Base-by-base conservation (phyloP, 306 rosid genomes). In the Sophora flavescens region DNA sequence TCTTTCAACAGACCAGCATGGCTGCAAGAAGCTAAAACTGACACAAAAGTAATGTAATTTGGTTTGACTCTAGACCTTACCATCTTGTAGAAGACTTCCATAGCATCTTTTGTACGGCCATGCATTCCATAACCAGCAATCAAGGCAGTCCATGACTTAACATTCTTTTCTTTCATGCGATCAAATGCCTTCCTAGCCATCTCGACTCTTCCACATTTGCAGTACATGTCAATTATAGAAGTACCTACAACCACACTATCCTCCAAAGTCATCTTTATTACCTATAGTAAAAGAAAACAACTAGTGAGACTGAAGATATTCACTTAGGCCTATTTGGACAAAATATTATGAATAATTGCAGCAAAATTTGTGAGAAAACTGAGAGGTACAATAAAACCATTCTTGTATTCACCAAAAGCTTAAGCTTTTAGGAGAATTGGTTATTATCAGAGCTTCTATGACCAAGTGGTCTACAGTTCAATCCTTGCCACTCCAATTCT, bases 61-160 rank as follows among this genome's bases (percentile, higher is more conserved):
- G 96, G 96, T 68, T 79, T 81, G 72, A 87, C 77, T 9, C 89
- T 84, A 30, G 86, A 78, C 39, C 68, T 74, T 68, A 84, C 70
- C 96, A 89, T 92, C 79, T 50, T 54, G 50, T 81, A 79, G 84
- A 92, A 90, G 66, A 87, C 69, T 75, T 90, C 86, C 75, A 92
- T 64, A 58, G 91, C 91, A 56, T 88, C 92, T 80, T 79, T 82
- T 47, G 87, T 88, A 52, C 48, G 79, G 60, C 97, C 97, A 62
- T 90, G 93, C 93, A 87, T 92, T 76, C 97, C 92, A 63, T 91
- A 91, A 79, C 96, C 93, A 73, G 92, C 70, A 63, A 92, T 28
- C 93, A 90, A 82, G 61, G 90, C 90, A 15, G 92, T 90, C 96
- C 96, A 92, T 11, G 92, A 84, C 78, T 83, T 92, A 13, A 88